These are phyloP conservation scores for Acacia pycnantha DNA, from an alignment of 331 rosid species.

Conservation along the genomic window DNA sequence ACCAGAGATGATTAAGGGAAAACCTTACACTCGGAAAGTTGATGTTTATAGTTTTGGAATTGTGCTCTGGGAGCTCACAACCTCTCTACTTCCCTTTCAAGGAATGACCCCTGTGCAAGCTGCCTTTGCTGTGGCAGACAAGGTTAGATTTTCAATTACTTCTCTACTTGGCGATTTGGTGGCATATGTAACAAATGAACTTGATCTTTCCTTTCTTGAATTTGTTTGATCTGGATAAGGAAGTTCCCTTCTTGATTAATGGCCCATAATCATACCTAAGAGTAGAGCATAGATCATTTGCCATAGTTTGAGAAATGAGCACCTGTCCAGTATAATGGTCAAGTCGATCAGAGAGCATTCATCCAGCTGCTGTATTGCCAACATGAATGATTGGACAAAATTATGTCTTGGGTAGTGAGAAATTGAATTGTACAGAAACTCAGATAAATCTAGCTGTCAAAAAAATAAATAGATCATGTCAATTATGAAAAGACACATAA, in stretches of 20 bases:
- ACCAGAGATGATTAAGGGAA: slow-evolving; percentile 89
- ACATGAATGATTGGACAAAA: slow-evolving; percentile 10
- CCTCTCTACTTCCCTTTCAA: slow-evolving; percentile 82
- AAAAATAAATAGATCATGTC: not conserved
- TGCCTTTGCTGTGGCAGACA: slow-evolving; percentile 93
- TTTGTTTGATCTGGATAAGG: slow-evolving; percentile 5
- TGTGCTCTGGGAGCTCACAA: slow-evolving; percentile 94
- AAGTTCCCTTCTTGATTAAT: not conserved
- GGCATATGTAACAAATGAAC: not conserved
- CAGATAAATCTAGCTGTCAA: not conserved
- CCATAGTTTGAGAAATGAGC: not conserved
- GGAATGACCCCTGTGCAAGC: slow-evolving; percentile 98
- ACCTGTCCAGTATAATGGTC: slow-evolving; percentile 4
- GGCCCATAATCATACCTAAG: not conserved
- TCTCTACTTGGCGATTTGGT: not conserved
- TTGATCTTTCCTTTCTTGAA: not conserved
- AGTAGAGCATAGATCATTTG: not conserved
- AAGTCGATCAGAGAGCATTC: not conserved
- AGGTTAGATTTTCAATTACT: slow-evolving; percentile 47
- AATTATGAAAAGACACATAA: not conserved
- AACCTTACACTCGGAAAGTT: slow-evolving; percentile 70
- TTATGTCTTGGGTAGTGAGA: not conserved
- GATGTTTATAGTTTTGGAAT: slow-evolving; percentile 92
- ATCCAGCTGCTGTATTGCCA: not conserved
- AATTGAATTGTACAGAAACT: not conserved